Conservation (phyloP, 495 filamentous ascomycete genomes). For the Trichoderma gamsii region DNA sequence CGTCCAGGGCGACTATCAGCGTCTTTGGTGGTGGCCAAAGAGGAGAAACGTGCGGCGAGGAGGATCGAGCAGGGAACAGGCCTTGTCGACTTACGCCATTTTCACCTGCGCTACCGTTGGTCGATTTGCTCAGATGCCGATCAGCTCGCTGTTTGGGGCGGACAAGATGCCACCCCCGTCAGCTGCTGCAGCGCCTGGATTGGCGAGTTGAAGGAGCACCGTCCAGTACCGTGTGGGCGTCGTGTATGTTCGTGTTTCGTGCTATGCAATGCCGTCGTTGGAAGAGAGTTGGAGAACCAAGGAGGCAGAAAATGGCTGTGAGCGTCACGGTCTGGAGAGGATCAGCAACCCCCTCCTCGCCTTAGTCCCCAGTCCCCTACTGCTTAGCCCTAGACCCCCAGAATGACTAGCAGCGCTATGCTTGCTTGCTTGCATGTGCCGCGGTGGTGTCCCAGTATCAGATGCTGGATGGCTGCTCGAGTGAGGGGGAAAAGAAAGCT, state of each 20-base stretch:
- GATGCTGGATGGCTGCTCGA: neutral
- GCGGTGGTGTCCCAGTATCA: too few species aligned
- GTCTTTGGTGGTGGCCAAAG: neutral
- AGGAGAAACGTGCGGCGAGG: neutral
- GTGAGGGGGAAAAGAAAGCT: conserved; percentile 1
- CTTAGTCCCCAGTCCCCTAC: too few species aligned
- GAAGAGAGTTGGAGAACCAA: neutral
- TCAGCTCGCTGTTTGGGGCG: conserved; percentile 2
- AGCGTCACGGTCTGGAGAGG: too few species aligned
- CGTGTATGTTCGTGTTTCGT: too few species aligned
- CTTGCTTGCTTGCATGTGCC: too few species aligned
- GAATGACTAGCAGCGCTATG: too few species aligned
- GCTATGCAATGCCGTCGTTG: neutral
- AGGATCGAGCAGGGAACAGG: conserved; percentile 10
- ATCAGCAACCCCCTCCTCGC: too few species aligned
- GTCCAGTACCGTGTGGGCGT: too few species aligned
- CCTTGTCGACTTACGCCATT: conserved; percentile 11
- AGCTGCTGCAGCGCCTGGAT: too few species aligned
- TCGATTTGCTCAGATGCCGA: conserved; percentile 9
- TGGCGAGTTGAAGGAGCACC: neutral
- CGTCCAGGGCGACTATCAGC: neutral
- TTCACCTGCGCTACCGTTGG: conserved; percentile 10
- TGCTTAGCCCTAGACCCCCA: too few species aligned
- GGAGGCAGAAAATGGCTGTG: too few species aligned
- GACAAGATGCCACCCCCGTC: neutral